Evolutionary conservation across 2,329 filamentous ascomycete species (phyloP), one percentile per base, ranked within the genome.

Genomic region (Epicoccum nigrum): DNA sequence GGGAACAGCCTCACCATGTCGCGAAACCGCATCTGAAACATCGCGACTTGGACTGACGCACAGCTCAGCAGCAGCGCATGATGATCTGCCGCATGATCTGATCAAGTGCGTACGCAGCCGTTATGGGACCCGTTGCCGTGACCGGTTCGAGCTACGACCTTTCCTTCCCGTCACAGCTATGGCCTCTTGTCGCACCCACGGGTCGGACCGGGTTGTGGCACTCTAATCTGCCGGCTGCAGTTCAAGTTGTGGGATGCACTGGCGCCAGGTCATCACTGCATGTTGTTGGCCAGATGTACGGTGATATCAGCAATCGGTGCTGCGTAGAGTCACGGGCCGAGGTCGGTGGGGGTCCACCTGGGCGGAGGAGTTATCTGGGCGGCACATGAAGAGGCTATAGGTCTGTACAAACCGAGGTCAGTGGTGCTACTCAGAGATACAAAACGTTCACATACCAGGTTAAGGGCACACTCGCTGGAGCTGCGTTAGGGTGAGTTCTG

Each of bases 11-110:
- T 65, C 53, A 58, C 57, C 49, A 62, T 58, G 47, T 61, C 56
- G 59, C 59, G 58, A 62, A 58, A 64, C 58, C 47, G 40, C 34
- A 30, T 47, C 54, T 66, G 66, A 69, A 69, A 69, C 65, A 64
- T 57, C 40, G 32, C 45, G 48, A 53, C 59, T 59, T 59, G 56
- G 28, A 39, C 28, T 28, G 16, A 21, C 33, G n/a, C 28, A 31
- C 43, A 39, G 25, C 17, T 40, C 41, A 7, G 9, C 11, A 27
- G 13, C 16, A 20, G 4, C 15, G 30, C 27, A 27, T 35, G 16
- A 32, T 33, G 28, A 30, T n/a, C 27, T 16, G 30, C 27, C 21
- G 32, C 15, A 32, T 33, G 28, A 30, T n/a, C 27, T 16, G 9
- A 38, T 7, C 38, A 23, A 17, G 25, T 19, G 6, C 13, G 23